A percentile compares a stretch with the other conserved stretches of the same genome.
These are phyloP conservation scores for Teratosphaeriaceae sp. DNA, from an alignment of 2,329 filamentous ascomycete species.

Conservation along the genomic window DNA sequence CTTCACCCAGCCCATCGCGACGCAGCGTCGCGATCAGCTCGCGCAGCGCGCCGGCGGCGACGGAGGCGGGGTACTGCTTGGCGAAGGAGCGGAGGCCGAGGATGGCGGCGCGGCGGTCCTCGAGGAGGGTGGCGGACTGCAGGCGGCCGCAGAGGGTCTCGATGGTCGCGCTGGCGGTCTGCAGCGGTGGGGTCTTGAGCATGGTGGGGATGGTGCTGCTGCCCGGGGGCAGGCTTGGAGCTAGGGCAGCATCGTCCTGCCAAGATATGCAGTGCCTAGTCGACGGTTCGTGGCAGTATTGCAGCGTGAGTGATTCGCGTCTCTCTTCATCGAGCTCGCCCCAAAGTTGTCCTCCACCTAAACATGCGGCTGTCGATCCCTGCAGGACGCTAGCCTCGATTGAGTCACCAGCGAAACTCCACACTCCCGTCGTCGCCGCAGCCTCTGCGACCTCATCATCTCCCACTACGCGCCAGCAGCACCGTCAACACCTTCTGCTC, in stretches of 20 bases:
- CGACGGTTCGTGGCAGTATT: no score
- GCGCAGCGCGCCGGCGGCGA: constrained; percentile 85
- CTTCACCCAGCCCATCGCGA: constrained; percentile 55
- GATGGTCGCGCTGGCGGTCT: constrained; percentile 94
- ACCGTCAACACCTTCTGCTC: constrained; percentile 12
- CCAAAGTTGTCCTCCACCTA: constrained; percentile 1
- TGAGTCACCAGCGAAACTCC: no score
- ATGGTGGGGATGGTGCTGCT: constrained; percentile 24
- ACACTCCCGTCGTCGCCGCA: background rate
- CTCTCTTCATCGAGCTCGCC: background rate
- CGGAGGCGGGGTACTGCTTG: constrained; percentile 91
- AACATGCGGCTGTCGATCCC: no score
- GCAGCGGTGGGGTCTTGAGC: constrained; percentile 76
- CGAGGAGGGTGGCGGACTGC: constrained; percentile 80
- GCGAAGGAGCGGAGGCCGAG: constrained; percentile 90
- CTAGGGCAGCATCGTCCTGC: constrained; percentile 1
- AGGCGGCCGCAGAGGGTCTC: constrained; percentile 81
- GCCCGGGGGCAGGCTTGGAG: background rate
- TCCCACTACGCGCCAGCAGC: constrained; percentile 13
- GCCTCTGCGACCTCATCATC: background rate
- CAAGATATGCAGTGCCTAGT: no score
- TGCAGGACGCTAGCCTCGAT: no score
- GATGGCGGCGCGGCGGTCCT: constrained; percentile 90
- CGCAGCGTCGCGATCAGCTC: constrained; percentile 78
- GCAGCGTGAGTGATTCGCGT: no score